Conservation (phyloP, 2,329 filamentous ascomycete genomes). For the Dryadomyces quercus-mongolicae region DNA sequence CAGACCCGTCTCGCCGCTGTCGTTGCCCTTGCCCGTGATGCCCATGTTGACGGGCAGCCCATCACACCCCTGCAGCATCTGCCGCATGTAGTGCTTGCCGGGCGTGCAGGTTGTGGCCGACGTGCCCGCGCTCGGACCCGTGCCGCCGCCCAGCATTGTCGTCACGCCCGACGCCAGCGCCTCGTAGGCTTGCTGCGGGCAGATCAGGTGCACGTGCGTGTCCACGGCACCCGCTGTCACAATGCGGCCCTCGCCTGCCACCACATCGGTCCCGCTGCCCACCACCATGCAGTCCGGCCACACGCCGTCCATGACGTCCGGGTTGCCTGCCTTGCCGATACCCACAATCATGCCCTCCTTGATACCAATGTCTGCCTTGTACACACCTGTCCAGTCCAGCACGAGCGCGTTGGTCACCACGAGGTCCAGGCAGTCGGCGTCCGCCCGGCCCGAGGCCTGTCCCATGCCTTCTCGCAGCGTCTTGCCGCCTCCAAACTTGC, state of each 20-base stretch:
- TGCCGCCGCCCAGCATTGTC: conserved; percentile 81
- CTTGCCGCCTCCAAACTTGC: conserved; percentile 90
- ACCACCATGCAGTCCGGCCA: conserved; percentile 59
- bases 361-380: conserved; percentile 92
- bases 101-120: conserved; percentile 92
- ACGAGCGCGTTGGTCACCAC: conserved; percentile 85
- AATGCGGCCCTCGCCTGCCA: conserved; percentile 83
- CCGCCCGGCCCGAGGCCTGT: conserved; percentile 66
- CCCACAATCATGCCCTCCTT: conserved; percentile 77
- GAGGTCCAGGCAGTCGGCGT: conserved; percentile 65
- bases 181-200: conserved; percentile 81
- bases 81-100: conserved; percentile 65
- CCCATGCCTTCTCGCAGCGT: conserved; percentile 92
- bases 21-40: conserved; percentile 90
- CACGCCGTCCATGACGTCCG: conserved; percentile 92
- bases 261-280: conserved; percentile 80
- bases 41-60: conserved; percentile 73
- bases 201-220: conserved; percentile 88
- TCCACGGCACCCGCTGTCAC: conserved; percentile 85
- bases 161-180: conserved; percentile 78
- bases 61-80: conserved; percentile 86
- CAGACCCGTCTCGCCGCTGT: conserved; percentile 57
- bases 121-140: conserved; percentile 81
- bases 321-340: conserved; percentile 91
- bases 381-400: conserved; percentile 84